Evolutionary conservation across 129 eudicot species (phyloP).

Genomic region (Tagetes patula): DNA sequence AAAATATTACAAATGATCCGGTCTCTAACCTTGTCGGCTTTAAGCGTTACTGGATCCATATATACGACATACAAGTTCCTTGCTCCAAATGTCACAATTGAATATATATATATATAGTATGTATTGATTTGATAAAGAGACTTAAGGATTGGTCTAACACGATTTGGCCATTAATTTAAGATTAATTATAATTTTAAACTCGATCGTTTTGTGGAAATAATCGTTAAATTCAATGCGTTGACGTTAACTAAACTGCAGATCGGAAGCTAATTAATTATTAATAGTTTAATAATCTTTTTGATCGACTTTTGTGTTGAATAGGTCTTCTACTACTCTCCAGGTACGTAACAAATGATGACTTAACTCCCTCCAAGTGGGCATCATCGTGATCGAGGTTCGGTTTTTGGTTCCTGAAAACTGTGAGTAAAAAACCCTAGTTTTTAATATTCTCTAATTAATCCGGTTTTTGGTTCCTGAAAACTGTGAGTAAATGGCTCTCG

Average conservation of each 20-base stretch:
- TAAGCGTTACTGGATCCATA: background rate
- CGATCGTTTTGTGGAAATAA: constrained; percentile 11
- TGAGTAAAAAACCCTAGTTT: too few relatives aligned
- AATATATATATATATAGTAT: too few relatives aligned
- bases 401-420: too few relatives aligned
- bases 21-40: too few relatives aligned
- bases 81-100: background rate
- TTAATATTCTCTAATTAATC: too few relatives aligned
- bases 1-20: too few relatives aligned
- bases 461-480: too few relatives aligned
- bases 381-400: too few relatives aligned
- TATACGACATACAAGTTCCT: background rate
- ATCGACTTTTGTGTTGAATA: constrained; percentile 19
- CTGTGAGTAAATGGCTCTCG: too few relatives aligned
- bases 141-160: background rate
- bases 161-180: constrained; percentile 5
- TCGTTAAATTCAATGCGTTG: constrained; percentile 14
- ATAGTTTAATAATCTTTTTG: background rate
- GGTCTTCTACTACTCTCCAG: constrained; percentile 21
- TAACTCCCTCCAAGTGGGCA: background rate
- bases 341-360: background rate
- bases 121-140: background rate
- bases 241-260: background rate
- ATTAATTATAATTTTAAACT: background rate
- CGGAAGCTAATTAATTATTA: background rate